A percentile compares a stretch with the other conserved stretches of the same genome.
phyloP scores from a whole-genome alignment of 345 rosid genomes.

The Hypericum perforatum region DNA sequence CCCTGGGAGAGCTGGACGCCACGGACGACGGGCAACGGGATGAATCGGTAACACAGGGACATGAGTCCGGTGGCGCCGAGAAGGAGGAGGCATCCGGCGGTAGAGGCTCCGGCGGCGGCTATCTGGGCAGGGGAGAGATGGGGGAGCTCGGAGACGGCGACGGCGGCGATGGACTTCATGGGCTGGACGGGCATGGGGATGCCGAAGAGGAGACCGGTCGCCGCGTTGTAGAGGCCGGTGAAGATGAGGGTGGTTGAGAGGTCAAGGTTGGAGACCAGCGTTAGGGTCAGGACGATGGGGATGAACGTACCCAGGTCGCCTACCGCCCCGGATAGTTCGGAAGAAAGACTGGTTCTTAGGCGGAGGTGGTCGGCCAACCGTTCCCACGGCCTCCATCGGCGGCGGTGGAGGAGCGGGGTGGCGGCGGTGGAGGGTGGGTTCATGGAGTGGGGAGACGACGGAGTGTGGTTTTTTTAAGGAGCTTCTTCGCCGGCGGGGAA shows the following conservation, averaged over 20 bases:
- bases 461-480: too few relatives aligned
- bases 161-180: constrained; percentile 83
- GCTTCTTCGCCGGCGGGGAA: too few relatives aligned
- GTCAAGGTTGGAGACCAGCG: constrained; percentile 57
- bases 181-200: constrained; percentile 86
- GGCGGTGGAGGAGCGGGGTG: constrained; percentile 21
- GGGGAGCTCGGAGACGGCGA: constrained; percentile 60
- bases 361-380: constrained; percentile 22
- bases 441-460: not conserved
- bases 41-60: constrained; percentile 56
- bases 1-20: constrained; percentile 97
- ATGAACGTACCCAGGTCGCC: constrained; percentile 82
- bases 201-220: constrained; percentile 72
- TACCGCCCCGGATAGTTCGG: constrained; percentile 75
- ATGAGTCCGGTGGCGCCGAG: constrained; percentile 69
- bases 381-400: constrained; percentile 24
- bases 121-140: constrained; percentile 56
- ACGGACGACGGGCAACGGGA: constrained; percentile 85
- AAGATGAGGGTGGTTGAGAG: constrained; percentile 69
- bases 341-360: constrained; percentile 29
- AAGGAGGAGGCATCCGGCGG: constrained; percentile 47
- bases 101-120: constrained; percentile 56
- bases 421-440: constrained; percentile 9
- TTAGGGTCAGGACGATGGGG: constrained; percentile 60
- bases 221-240: constrained; percentile 61